Conservation (phyloP, 768 basidiomycete genomes). For the Trametes punicea region DNA sequence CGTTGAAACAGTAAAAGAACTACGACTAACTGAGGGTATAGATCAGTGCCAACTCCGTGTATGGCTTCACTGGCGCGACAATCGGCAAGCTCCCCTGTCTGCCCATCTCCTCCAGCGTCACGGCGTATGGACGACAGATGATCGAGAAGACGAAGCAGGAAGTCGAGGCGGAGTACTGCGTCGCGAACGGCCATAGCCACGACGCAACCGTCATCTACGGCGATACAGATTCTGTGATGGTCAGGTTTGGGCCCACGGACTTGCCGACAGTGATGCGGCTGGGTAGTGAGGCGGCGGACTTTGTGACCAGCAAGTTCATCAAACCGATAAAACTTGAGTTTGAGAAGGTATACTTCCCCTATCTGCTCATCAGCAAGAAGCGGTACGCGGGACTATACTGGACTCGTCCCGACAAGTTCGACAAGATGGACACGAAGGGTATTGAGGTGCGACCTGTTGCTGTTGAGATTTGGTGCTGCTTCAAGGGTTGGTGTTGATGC, state of each 20-base stretch:
- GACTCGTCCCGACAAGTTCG: conserved; percentile 93
- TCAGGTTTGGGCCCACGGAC: conserved; percentile 90
- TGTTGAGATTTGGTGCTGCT: neutral
- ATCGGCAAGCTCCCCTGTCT: conserved; percentile 96
- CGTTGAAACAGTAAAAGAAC: neutral
- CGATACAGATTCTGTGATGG: conserved; percentile 99
- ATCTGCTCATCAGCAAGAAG: conserved; percentile 97
- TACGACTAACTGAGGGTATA: conserved; percentile 31
- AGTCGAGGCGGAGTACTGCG: conserved; percentile 84
- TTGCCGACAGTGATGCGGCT: conserved; percentile 85
- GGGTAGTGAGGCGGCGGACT: conserved; percentile 87
- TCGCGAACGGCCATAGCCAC: conserved; percentile 79
- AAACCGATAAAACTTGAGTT: conserved; percentile 98
- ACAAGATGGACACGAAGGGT: conserved; percentile 99
- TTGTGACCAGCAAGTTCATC: conserved; percentile 88
- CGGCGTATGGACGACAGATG: conserved; percentile 98
- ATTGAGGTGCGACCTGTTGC: conserved; percentile 72
- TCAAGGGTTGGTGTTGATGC: neutral
- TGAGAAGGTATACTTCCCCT: conserved; percentile 99
- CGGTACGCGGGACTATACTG: conserved; percentile 98
- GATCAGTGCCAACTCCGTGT: conserved; percentile 99
- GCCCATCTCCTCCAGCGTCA: conserved; percentile 91
- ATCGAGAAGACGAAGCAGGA: conserved; percentile 96
- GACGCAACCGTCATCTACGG: conserved; percentile 97
- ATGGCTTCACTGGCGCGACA: conserved; percentile 98